Percentiles rank a stretch among this genome's conserved stretches.
phyloP scores from a whole-genome alignment of 1,284 basidiomycete species.

The Cutaneotrichosporon cavernicola region DNA sequence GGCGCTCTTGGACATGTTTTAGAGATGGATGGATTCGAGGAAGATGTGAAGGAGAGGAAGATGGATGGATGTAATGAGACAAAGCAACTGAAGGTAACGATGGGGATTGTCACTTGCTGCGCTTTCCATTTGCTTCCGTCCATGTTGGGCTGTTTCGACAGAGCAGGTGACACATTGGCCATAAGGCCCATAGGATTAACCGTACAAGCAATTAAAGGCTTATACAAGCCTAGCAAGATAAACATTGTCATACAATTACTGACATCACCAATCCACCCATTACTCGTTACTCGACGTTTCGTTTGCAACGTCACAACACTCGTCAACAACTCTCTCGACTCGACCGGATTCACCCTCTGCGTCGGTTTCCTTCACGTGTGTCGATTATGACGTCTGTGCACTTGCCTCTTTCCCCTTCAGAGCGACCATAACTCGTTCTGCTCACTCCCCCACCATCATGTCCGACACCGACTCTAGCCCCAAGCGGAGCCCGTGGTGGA shows the following conservation, averaged over 20 bases:
- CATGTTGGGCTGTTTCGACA: not conserved
- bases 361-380: not conserved
- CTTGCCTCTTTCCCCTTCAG: not conserved
- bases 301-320: not conserved
- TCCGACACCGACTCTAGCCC: not conserved
- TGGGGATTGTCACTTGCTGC: slow-evolving; percentile 3
- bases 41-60: not conserved
- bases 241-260: no score
- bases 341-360: not conserved
- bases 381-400: not conserved
- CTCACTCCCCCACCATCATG: not conserved
- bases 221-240: no score
- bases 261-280: no score
- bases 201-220: no score
- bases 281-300: not conserved
- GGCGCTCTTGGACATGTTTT: slow-evolving; percentile 25
- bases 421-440: slow-evolving; percentile 1
- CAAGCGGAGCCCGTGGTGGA: not conserved
- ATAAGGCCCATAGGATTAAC: no score
- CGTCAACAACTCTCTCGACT: not conserved
- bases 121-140: slow-evolving; percentile 2
- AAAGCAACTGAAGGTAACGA: not conserved
- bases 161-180: no score
- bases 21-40: slow-evolving; percentile 1
- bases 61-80: not conserved